Evolutionary conservation across 129 eudicot genomes (phyloP).

Genomic region (Lonicera japonica): DNA sequence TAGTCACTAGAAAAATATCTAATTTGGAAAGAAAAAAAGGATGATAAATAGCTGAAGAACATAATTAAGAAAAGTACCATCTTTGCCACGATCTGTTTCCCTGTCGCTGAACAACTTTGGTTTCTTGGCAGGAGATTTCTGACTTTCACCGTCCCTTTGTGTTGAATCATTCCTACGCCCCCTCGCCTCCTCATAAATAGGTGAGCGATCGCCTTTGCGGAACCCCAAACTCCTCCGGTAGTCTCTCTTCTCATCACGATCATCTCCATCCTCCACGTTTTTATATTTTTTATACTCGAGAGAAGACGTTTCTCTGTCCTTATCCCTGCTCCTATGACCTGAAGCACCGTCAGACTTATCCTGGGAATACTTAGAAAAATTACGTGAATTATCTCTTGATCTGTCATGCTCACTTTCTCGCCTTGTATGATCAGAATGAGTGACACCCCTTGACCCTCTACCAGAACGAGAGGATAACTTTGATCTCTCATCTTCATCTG

Average conservation of each 20-base stretch:
- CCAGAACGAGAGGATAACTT: conserved; percentile 39
- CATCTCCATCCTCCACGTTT: conserved; percentile 28
- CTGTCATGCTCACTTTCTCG: conserved; percentile 44
- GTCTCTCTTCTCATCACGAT: conserved; percentile 38
- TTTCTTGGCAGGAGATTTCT: conserved; percentile 43
- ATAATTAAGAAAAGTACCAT: conserved; percentile 30
- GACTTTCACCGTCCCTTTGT: conserved; percentile 21
- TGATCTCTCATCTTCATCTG: conserved; percentile 53
- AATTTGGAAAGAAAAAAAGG: neutral
- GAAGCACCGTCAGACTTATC: conserved; percentile 44
- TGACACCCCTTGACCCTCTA: conserved; percentile 32
- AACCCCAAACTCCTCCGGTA: conserved; percentile 28
- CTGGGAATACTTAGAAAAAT: conserved; percentile 36
- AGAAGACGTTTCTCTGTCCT: conserved; percentile 26
- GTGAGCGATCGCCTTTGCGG: conserved; percentile 26
- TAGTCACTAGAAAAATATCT: too few relatives aligned
- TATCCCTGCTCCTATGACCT: conserved; percentile 45
- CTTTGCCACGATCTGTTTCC: conserved; percentile 22
- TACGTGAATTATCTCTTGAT: conserved; percentile 42
- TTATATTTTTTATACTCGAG: conserved; percentile 19
- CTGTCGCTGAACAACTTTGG: conserved; percentile 40
- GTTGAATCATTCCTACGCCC: conserved; percentile 26
- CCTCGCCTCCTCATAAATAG: conserved; percentile 35
- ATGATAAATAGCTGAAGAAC: neutral
- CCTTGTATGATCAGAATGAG: conserved; percentile 42